Evolutionary conservation across 2,329 filamentous ascomycete species (phyloP), one percentile per base, ranked within the genome.

Genomic region (Cladosporium colombiae): DNA sequence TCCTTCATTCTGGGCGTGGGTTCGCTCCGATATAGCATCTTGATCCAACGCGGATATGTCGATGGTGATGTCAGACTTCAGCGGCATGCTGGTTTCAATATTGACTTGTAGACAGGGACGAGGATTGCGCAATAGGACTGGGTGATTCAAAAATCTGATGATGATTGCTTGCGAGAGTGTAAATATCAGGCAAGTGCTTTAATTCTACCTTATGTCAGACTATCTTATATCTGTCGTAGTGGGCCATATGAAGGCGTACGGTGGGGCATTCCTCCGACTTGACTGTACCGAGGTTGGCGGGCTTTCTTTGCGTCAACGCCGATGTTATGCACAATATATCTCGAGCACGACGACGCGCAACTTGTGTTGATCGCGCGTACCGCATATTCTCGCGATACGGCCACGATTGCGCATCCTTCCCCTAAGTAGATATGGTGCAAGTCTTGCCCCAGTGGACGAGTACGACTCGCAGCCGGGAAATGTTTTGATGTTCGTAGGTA

Each of bases 1-100:
- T 7, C 74, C 71, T n/a, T 79, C 73, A 66, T 85, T 85, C 69
- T 82, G 77, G 14, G 77, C 74, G 13, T 76, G 68, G 0, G 82
- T 82, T 66, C 81, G 73, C 49, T 80, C 71, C 35, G 78, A 74
- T 25, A 79, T 76, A 4, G 76, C 72, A 8, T 74, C 72, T 25
- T 78, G 78, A 64, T 79, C 74, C 69, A 85, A 84, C 65, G 81
- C 82, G 21, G 75, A 73, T 18, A 72, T 72, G 68, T 81, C 73
- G 60, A 84, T 68, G 23, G 65, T 74, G 64, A 84, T 67, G 63
- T 84, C 82, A 21, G 68, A 72, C 49, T 68, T 49, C 31, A 79
- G 72, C 65, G 75, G 68, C 77, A 79, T 79, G 35, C 25, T 73
- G 37, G n/a, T 23, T 23, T 16, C 4, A 14, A 35, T 35, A 14